phyloP scores from a whole-genome alignment of 768 basidiomycete species.

The Termitomyces eurrhizus region DNA sequence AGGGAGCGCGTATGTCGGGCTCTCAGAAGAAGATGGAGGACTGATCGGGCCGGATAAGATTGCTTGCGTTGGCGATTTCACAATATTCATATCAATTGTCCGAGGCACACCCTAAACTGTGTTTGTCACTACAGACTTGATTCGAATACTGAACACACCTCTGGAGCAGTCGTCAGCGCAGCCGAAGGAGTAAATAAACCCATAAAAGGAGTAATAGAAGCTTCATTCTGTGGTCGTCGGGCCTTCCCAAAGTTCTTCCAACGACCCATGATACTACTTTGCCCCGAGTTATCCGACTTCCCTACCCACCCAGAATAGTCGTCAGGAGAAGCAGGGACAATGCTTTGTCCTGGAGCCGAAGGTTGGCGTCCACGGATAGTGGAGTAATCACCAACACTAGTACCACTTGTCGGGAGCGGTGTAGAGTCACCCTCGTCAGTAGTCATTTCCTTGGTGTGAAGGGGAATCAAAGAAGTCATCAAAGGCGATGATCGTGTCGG shows the following conservation, averaged over 20 bases:
- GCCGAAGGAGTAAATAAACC: conserved; percentile 21
- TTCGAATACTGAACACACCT: conserved; percentile 11
- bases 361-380: conserved; percentile 39
- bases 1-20: conserved; percentile 61
- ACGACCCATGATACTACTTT: conserved; percentile 73
- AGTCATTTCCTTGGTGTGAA: conserved; percentile 29
- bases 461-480: conserved; percentile 55
- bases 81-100: conserved; percentile 19
- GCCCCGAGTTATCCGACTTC: conserved; percentile 41
- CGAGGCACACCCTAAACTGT: conserved; percentile 14
- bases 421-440: conserved; percentile 31
- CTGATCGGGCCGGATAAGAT: conserved; percentile 52
- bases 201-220: conserved; percentile 23
- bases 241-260: conserved; percentile 71
- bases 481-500: conserved; percentile 50
- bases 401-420: conserved; percentile 15
- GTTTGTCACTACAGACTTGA: not conserved
- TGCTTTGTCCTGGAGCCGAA: conserved; percentile 32
- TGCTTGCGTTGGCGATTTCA: conserved; percentile 49
- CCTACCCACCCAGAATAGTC: conserved; percentile 47
- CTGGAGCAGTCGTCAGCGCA: conserved; percentile 20
- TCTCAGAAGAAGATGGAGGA: conserved; percentile 71
- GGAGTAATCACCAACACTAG: conserved; percentile 50
- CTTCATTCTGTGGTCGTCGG: conserved; percentile 33
- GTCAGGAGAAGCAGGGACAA: conserved; percentile 36